These are phyloP conservation scores for Ampelomyces quisqualis DNA, from an alignment of 2,329 filamentous ascomycete genomes.

Conservation along the genomic window DNA sequence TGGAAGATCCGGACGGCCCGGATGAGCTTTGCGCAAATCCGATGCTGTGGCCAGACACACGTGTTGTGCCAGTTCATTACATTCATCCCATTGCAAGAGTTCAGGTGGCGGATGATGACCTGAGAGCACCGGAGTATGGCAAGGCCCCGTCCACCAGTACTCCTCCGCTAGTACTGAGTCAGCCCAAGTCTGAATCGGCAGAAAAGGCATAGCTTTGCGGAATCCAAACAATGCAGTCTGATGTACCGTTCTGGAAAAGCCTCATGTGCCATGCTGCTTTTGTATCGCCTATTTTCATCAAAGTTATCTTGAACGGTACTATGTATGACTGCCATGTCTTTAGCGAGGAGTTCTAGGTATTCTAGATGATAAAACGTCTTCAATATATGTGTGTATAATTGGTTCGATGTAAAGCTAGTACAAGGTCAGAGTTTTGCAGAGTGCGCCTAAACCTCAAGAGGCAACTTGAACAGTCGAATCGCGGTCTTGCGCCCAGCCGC, in stretches of 20 bases:
- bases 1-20: conserved; percentile 54
- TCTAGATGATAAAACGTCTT: no score
- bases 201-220: conserved; percentile 3
- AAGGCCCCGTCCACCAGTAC: conserved; percentile 45
- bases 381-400: no score
- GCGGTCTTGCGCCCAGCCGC: conserved; percentile 28
- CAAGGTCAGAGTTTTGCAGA: background rate
- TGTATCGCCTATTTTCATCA: no score
- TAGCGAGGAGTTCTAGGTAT: no score
- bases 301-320: no score
- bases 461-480: conserved; percentile 31
- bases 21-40: conserved; percentile 57
- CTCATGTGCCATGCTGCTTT: no score
- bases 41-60: conserved; percentile 59
- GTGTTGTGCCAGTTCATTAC: conserved; percentile 58
- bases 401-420: background rate
- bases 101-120: conserved; percentile 49
- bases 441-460: no score
- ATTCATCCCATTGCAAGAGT: conserved; percentile 54
- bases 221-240: no score
- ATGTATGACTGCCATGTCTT: no score
- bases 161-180: conserved; percentile 47
- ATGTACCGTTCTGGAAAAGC: no score
- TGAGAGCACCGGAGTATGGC: conserved; percentile 53
- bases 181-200: conserved; percentile 24